Conservation (phyloP, 2,329 filamentous ascomycete genomes). For the Fusarium gaditjirri region DNA sequence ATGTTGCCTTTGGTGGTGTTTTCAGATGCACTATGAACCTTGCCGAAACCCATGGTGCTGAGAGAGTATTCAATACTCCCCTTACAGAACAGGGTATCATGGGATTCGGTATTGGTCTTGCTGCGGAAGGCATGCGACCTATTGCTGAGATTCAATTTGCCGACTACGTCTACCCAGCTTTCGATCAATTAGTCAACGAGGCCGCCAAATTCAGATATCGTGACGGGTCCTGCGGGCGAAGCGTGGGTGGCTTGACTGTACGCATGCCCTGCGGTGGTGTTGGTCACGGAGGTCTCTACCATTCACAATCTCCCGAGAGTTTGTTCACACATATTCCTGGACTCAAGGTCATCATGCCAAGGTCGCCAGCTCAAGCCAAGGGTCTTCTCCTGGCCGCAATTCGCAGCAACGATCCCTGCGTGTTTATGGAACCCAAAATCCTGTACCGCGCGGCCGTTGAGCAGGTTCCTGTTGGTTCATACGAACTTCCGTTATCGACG, state of each 20-base stretch:
- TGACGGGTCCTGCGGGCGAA: conserved; percentile 66
- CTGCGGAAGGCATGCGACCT: conserved; percentile 90
- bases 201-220: conserved; percentile 89
- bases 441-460: conserved; percentile 92
- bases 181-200: conserved; percentile 94
- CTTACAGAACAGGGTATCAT: conserved; percentile 94
- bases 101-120: conserved; percentile 90
- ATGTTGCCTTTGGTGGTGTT: conserved; percentile 96
- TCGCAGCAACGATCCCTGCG: conserved; percentile 83
- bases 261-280: conserved; percentile 92
- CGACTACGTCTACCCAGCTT: conserved; percentile 92
- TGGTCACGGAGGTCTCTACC: conserved; percentile 87
- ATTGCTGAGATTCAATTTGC: conserved; percentile 97
- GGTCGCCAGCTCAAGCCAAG: conserved; percentile 89
- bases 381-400: conserved; percentile 83
- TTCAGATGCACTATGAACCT: conserved; percentile 95
- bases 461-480: conserved; percentile 84
- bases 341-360: conserved; percentile 84
- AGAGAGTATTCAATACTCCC: conserved; percentile 96
- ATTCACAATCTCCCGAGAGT: conserved; percentile 89
- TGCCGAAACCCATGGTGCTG: conserved; percentile 84
- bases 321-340: conserved; percentile 91
- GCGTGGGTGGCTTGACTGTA: conserved; percentile 82
- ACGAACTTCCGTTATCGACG: conserved; percentile 85
- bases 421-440: conserved; percentile 96